phyloP scores from a whole-genome alignment of 345 rosid genomes.

The Anastatica hierochuntica region DNA sequence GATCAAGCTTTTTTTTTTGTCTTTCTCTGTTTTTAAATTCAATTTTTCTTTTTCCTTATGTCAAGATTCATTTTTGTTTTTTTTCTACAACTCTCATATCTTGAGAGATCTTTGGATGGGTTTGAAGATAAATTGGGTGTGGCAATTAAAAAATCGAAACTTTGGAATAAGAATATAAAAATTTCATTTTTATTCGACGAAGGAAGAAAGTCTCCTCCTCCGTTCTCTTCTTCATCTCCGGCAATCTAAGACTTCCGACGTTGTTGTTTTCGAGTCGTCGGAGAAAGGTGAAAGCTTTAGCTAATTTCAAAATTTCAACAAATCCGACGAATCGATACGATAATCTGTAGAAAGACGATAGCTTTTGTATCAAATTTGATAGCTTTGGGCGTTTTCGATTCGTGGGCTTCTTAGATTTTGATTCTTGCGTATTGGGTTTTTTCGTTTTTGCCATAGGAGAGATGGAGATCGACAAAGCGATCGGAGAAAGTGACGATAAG shows the following conservation, averaged over 20 bases:
- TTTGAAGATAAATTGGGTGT: constrained; percentile 25
- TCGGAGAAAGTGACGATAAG: constrained; percentile 69
- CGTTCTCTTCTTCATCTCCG: constrained; percentile 3
- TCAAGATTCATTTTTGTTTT: background rate
- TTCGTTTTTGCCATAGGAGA: constrained; percentile 10
- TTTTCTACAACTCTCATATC: background rate
- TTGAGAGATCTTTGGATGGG: background rate
- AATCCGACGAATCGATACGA: background rate
- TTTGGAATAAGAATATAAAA: background rate
- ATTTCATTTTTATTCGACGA: background rate
- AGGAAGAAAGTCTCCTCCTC: constrained; percentile 14
- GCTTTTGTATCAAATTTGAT: background rate
- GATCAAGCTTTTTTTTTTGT: constrained; percentile 1
- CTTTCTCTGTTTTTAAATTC: background rate
- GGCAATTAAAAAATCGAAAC: constrained; percentile 18
- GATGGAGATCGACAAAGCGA: constrained; percentile 92
- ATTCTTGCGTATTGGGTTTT: constrained; percentile 11
- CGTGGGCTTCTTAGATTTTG: constrained; percentile 2
- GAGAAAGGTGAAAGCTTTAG: constrained; percentile 1
- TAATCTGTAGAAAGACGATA: background rate
- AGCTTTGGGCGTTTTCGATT: background rate
- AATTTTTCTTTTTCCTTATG: background rate
- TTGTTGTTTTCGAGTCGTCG: constrained; percentile 12
- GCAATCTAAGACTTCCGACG: constrained; percentile 9
- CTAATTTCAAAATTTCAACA: background rate